phyloP scores from a whole-genome alignment of 2,329 filamentous ascomycete genomes.

The Aspergillus pseudotamarii region DNA sequence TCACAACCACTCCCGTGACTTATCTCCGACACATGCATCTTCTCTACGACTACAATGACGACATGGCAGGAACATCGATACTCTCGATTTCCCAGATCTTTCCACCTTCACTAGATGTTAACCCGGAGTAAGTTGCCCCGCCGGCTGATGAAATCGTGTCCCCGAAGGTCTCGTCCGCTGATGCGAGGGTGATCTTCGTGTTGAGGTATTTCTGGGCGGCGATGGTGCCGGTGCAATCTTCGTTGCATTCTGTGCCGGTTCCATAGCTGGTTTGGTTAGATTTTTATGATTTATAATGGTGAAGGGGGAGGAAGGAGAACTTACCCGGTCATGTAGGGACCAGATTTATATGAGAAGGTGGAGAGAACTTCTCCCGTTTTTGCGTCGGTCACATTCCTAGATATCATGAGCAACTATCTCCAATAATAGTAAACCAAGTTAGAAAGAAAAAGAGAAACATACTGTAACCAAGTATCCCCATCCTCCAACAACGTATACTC shows the following conservation, averaged over 20 bases:
- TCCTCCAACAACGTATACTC: slow-evolving; percentile 29
- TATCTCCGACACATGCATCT: neutral
- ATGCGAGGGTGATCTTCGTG: slow-evolving; percentile 43
- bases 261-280: slow-evolving; percentile 27
- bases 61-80: slow-evolving; percentile 42
- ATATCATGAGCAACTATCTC: slow-evolving; percentile 1
- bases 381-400: slow-evolving; percentile 39
- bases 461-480: slow-evolving; percentile 36
- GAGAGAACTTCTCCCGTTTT: slow-evolving; percentile 37
- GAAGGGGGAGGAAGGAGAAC: neutral
- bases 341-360: slow-evolving; percentile 37
- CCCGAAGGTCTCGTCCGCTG: slow-evolving; percentile 30
- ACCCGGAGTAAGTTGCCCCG: slow-evolving; percentile 39
- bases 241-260: slow-evolving; percentile 47
- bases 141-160: slow-evolving; percentile 27
- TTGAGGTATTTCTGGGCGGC: slow-evolving; percentile 43
- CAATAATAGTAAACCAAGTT: neutral
- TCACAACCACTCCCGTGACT: neutral
- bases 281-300: neutral
- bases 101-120: slow-evolving; percentile 37
- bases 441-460: slow-evolving; percentile 2
- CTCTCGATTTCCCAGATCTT: slow-evolving; percentile 42
- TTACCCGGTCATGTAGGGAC: slow-evolving; percentile 41
- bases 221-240: slow-evolving; percentile 43
- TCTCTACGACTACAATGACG: slow-evolving; percentile 21